phyloP scores from a whole-genome alignment of 768 basidiomycete species.

The Tremella mesenterica region DNA sequence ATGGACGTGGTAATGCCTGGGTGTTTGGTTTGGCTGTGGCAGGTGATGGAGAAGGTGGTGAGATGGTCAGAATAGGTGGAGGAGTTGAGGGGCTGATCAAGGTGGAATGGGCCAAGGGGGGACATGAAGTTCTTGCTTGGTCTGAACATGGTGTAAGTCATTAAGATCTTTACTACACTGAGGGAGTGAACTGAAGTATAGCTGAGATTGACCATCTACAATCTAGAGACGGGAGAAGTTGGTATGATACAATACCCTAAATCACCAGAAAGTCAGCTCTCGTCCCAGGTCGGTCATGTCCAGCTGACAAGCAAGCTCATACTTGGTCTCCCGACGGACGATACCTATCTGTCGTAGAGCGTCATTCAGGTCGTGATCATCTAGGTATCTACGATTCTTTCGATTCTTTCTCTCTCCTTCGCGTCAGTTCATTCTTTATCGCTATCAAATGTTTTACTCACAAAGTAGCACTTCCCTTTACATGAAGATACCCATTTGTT shows the following conservation, averaged over 20 bases:
- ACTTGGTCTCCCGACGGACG: conserved; percentile 55
- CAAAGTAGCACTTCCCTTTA: conserved; percentile 67
- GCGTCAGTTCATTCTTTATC: conserved; percentile 19
- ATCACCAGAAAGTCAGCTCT: conserved; percentile 50
- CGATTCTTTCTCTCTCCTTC: conserved; percentile 23
- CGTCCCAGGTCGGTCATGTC: not conserved
- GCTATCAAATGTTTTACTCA: conserved; percentile 3
- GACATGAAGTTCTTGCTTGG: conserved; percentile 73
- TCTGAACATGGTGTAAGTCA: conserved; percentile 83
- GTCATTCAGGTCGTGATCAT: conserved; percentile 82
- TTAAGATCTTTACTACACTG: not conserved
- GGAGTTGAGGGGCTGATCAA: conserved; percentile 68
- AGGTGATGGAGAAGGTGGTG: conserved; percentile 40
- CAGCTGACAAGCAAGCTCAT: conserved; percentile 17
- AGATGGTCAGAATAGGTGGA: conserved; percentile 29
- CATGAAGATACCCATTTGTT: conserved; percentile 52
- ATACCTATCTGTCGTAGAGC: conserved; percentile 77
- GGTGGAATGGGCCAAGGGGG: conserved; percentile 84
- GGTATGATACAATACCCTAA: conserved; percentile 79
- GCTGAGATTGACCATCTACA: conserved; percentile 83
- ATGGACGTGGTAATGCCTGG: conserved; percentile 65
- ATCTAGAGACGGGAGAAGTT: conserved; percentile 62
- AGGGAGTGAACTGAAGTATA: too few relatives aligned
- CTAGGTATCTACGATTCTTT: conserved; percentile 67
- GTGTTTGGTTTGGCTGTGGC: conserved; percentile 74